A percentile compares a stretch with the other conserved stretches of the same genome.
Conservation (phyloP, 768 basidiomycete genomes). For the Cubamyces sp. region DNA sequence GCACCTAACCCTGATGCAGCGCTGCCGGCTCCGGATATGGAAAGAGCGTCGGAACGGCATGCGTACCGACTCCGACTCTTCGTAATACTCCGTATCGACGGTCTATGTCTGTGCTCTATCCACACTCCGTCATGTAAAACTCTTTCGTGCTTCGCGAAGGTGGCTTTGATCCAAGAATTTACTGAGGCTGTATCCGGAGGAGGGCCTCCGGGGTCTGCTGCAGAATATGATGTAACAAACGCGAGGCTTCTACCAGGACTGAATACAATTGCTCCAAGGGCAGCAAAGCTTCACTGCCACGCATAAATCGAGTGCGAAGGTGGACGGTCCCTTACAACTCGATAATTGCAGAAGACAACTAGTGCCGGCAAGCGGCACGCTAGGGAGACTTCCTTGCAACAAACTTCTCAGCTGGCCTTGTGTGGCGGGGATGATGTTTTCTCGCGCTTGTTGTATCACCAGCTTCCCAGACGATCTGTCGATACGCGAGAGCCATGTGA, state of each 20-base stretch:
- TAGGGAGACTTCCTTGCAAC: constrained; percentile 8
- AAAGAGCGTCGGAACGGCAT: neutral
- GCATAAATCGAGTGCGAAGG: constrained; percentile 4
- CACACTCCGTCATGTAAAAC: neutral
- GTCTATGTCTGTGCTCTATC: neutral
- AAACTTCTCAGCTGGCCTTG: constrained; percentile 4
- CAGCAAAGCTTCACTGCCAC: constrained; percentile 11
- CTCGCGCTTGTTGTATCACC: constrained; percentile 5
- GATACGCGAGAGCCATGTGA: constrained; percentile 2
- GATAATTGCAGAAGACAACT: neutral
- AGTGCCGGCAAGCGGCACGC: constrained; percentile 1
- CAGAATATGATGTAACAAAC: neutral
- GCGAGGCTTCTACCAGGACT: constrained; percentile 3
- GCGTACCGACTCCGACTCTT: constrained; percentile 2
- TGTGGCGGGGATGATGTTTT: constrained; percentile 1
- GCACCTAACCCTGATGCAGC: constrained; percentile 6
- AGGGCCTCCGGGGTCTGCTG: neutral
- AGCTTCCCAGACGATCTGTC: constrained; percentile 2
- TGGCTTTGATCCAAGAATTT: neutral
- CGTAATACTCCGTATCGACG: constrained; percentile 1
- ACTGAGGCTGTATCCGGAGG: constrained; percentile 7
- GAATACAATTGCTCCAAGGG: constrained; percentile 1
- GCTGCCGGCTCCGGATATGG: constrained; percentile 5
- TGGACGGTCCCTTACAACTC: neutral
- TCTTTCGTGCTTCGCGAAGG: neutral